phyloP scores from a whole-genome alignment of 2,329 filamentous ascomycete species.

The Zarea fungicola region DNA sequence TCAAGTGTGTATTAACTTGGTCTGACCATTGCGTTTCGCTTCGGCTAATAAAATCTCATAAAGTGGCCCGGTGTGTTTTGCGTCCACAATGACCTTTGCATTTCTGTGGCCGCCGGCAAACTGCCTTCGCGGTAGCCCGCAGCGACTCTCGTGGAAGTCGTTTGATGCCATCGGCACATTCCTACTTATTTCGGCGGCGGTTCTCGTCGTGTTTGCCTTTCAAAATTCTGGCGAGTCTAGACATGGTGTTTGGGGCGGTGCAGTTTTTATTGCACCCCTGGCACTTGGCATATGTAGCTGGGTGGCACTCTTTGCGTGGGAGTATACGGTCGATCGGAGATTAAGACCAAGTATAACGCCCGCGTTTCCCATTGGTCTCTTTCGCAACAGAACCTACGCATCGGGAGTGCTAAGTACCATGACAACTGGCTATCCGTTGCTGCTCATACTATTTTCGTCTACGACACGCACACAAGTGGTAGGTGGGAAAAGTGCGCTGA shows the following conservation, averaged over 20 bases:
- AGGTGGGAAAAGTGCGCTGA: slow-evolving; percentile 39
- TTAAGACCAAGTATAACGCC: slow-evolving; percentile 23
- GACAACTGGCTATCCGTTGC: slow-evolving; percentile 45
- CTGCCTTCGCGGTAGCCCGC: slow-evolving; percentile 34
- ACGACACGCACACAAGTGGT: slow-evolving; percentile 46
- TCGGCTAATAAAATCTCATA: background rate
- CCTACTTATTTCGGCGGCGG: slow-evolving; percentile 47
- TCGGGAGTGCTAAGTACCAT: slow-evolving; percentile 38
- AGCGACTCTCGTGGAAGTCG: slow-evolving; percentile 40
- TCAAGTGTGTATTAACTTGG: slow-evolving; percentile 38
- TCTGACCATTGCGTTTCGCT: slow-evolving; percentile 12
- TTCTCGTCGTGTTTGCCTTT: slow-evolving; percentile 53
- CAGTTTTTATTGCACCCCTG: slow-evolving; percentile 28
- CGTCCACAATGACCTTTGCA: slow-evolving; percentile 42
- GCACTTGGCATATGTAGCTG: slow-evolving; percentile 24
- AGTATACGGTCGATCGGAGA: slow-evolving; percentile 16
- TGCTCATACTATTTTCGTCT: slow-evolving; percentile 45
- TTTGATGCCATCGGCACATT: slow-evolving; percentile 49
- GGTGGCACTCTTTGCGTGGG: slow-evolving; percentile 24
- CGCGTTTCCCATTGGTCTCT: slow-evolving; percentile 43
- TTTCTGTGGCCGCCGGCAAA: slow-evolving; percentile 42
- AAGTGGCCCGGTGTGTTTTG: slow-evolving; percentile 45
- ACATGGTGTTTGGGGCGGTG: slow-evolving; percentile 37
- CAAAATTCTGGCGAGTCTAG: slow-evolving; percentile 40
- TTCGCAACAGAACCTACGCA: slow-evolving; percentile 42